Evolutionary conservation across 768 basidiomycete species (phyloP).

Genomic region (Rubroboletus satanas): DNA sequence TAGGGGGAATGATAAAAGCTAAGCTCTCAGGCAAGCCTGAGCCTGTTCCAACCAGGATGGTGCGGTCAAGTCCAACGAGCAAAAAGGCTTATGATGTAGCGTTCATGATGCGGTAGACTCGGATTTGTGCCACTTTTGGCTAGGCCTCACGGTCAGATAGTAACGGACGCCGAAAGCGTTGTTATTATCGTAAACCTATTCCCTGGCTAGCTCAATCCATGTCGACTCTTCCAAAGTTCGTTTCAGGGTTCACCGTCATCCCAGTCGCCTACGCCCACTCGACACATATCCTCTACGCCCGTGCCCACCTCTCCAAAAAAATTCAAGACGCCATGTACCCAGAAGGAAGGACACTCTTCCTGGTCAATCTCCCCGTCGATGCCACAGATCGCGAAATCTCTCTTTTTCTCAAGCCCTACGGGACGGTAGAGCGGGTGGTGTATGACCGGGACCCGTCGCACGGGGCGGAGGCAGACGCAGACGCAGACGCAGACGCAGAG

Average conservation of each 20-base stretch:
- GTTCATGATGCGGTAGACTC: too few relatives aligned
- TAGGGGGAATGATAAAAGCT: background rate
- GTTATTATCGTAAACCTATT: too few relatives aligned
- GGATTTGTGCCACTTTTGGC: too few relatives aligned
- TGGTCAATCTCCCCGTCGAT: slow-evolving; percentile 88
- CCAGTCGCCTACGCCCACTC: slow-evolving; percentile 37
- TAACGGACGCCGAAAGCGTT: too few relatives aligned
- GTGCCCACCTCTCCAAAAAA: slow-evolving; percentile 59
- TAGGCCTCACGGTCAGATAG: too few relatives aligned
- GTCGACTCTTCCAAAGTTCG: slow-evolving; percentile 17
- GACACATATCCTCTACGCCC: slow-evolving; percentile 75
- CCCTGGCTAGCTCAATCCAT: background rate
- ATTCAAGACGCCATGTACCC: slow-evolving; percentile 35
- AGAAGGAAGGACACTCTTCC: slow-evolving; percentile 73
- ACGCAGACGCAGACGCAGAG: slow-evolving; percentile 12
- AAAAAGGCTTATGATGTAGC: background rate
- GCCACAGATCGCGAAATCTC: slow-evolving; percentile 77
- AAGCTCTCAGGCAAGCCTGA: background rate
- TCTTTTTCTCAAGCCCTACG: slow-evolving; percentile 71
- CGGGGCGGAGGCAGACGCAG: slow-evolving; percentile 24
- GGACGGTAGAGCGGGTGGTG: slow-evolving; percentile 71
- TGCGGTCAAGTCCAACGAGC: background rate
- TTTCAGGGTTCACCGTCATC: slow-evolving; percentile 37
- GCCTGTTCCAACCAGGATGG: background rate
- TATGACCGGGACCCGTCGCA: slow-evolving; percentile 49